Evolutionary conservation across 768 basidiomycete genomes (phyloP).

Genomic region (Pleurotus pulmonarius): DNA sequence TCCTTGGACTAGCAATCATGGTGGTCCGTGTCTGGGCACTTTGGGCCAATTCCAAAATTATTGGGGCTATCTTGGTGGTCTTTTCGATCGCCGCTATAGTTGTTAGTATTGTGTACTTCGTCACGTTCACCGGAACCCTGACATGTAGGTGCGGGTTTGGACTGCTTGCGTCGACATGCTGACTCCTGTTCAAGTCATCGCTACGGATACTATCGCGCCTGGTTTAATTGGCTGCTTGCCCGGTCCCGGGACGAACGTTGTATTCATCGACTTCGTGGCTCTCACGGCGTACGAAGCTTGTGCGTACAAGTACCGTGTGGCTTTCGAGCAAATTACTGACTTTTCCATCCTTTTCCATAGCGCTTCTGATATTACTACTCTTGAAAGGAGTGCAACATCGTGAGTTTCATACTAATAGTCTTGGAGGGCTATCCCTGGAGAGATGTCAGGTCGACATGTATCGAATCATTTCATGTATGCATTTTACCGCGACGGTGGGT

Average conservation of each 20-base stretch:
- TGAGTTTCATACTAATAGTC: neutral
- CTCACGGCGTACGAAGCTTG: constrained; percentile 3
- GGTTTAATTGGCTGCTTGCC: neutral
- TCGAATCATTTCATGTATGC: neutral
- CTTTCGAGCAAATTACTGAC: no score
- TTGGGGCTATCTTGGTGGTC: neutral
- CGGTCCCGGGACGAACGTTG: constrained; percentile 1
- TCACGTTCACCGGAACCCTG: neutral
- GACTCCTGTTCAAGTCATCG: neutral
- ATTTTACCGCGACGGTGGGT: constrained; percentile 2
- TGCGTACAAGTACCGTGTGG: neutral
- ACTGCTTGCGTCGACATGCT: neutral
- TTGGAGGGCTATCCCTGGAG: neutral
- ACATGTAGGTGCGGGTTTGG: neutral
- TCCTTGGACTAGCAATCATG: neutral
- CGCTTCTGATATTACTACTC: neutral
- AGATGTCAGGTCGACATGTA: neutral
- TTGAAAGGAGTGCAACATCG: constrained; percentile 2
- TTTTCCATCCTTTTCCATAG: neutral
- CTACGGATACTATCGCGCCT: neutral
- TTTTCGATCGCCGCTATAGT: neutral
- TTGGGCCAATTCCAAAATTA: neutral
- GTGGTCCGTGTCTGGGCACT: constrained; percentile 5
- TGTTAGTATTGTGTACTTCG: neutral
- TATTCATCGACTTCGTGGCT: neutral